These are phyloP conservation scores for Eimeria acervulina DNA, from an alignment of 169 alveolate genomes.

Conservation along the genomic window DNA sequence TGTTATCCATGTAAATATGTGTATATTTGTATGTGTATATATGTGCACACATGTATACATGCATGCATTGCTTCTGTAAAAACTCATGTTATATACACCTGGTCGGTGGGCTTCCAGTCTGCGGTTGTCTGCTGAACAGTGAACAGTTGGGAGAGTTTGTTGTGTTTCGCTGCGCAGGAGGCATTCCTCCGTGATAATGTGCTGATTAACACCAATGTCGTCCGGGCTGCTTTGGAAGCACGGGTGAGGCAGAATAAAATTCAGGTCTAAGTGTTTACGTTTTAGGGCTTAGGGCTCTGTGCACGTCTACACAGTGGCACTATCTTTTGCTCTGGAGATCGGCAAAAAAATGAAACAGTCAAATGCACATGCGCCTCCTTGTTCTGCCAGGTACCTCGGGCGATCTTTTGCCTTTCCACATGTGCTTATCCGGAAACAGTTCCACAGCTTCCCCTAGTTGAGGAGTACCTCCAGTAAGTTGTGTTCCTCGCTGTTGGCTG, in stretches of 20 bases:
- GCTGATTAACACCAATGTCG: constrained; percentile 83
- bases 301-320: background rate
- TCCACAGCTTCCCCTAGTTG: constrained; percentile 72
- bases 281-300: background rate
- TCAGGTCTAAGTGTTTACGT: background rate
- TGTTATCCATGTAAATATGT: background rate
- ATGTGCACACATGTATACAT: background rate
- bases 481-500: background rate
- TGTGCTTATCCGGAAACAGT: constrained; percentile 84
- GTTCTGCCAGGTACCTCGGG: constrained; percentile 73
- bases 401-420: constrained; percentile 85
- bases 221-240: constrained; percentile 23
- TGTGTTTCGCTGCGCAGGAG: constrained; percentile 61
- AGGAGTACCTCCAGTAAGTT: constrained; percentile 81
- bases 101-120: background rate
- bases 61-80: background rate
- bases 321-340: background rate
- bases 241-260: constrained; percentile 57
- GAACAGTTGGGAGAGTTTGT: background rate
- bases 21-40: background rate
- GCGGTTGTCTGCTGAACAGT: background rate
- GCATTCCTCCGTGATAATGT: constrained; percentile 83
- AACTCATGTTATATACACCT: background rate
- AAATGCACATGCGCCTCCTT: background rate
- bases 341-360: background rate